Evolutionary conservation across 2,329 filamentous ascomycete species (phyloP).

Genomic region (Immersiporthe knoxdaviesiana): DNA sequence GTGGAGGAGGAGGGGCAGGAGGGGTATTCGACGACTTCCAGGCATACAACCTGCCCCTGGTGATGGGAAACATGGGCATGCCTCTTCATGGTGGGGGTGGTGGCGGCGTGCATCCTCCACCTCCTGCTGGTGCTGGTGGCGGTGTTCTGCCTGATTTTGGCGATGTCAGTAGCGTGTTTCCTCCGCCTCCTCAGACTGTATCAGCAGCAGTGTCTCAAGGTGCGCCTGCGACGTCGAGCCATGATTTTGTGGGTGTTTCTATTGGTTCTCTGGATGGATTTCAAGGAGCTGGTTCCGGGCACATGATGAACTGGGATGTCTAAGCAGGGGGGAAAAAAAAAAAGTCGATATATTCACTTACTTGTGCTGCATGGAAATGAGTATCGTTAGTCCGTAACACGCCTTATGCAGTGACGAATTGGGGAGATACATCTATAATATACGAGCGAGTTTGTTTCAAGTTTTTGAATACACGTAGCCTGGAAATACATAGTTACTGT

Average conservation of each 20-base stretch:
- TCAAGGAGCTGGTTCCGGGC: neutral
- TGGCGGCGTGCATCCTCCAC: neutral
- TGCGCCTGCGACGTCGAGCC: neutral
- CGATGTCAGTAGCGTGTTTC: neutral
- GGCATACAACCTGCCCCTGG: neutral
- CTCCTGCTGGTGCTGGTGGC: neutral
- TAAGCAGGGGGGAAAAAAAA: neutral
- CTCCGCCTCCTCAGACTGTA: neutral
- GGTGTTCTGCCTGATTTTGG: neutral
- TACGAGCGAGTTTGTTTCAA: neutral
- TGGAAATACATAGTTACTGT: too few relatives aligned
- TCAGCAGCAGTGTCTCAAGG: neutral
- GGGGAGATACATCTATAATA: neutral
- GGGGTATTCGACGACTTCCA: neutral
- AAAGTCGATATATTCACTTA: too few relatives aligned
- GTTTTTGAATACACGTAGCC: too few relatives aligned
- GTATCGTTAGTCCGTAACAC: neutral
- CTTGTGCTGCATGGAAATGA: too few relatives aligned
- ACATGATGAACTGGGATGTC: constrained; percentile 4
- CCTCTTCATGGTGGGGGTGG: neutral
- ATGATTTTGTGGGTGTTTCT: neutral
- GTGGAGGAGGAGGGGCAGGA: too few relatives aligned
- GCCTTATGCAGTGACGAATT: too few relatives aligned
- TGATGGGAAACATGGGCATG: neutral
- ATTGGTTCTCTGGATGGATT: neutral